Evolutionary conservation across 176 grass and related monocot genomes (phyloP).

Genomic region (Oryza punctata): DNA sequence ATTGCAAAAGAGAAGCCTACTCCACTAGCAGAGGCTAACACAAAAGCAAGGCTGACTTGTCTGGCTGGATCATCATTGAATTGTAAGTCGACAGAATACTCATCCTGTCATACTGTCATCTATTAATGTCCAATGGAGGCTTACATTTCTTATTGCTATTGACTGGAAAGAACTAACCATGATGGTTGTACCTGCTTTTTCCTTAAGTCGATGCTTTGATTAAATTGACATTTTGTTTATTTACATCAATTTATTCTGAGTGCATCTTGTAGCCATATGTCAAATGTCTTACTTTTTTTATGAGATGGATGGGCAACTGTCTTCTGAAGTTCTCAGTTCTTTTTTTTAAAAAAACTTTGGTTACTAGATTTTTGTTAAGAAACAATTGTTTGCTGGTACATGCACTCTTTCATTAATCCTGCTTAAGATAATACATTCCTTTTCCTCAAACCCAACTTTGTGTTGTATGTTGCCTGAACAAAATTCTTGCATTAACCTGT

Average conservation of each 20-base stretch:
- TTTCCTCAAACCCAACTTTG: not conserved
- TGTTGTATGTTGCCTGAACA: not conserved
- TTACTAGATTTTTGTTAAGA: not conserved
- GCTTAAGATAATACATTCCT: not conserved
- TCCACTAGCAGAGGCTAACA: slow-evolving; percentile 82
- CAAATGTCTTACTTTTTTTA: not conserved
- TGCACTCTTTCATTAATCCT: not conserved
- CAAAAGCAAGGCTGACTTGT: slow-evolving; percentile 92
- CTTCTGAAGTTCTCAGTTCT: not conserved
- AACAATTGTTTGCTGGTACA: not conserved
- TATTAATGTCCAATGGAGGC: no score
- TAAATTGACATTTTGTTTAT: no score
- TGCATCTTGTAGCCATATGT: no score
- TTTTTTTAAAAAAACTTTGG: no score
- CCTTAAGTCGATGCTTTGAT: no score
- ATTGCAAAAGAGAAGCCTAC: slow-evolving; percentile 55
- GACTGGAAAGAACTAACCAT: no score
- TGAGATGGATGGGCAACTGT: not conserved
- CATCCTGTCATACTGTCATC: not conserved
- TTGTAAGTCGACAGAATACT: slow-evolving; percentile 57
- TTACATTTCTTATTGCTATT: no score
- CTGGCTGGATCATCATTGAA: slow-evolving; percentile 79
- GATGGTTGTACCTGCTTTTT: no score
- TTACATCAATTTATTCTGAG: no score
- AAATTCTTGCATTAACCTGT: no score